phyloP scores from a whole-genome alignment of 2,329 filamentous ascomycete genomes.

The Fusarium foetens region DNA sequence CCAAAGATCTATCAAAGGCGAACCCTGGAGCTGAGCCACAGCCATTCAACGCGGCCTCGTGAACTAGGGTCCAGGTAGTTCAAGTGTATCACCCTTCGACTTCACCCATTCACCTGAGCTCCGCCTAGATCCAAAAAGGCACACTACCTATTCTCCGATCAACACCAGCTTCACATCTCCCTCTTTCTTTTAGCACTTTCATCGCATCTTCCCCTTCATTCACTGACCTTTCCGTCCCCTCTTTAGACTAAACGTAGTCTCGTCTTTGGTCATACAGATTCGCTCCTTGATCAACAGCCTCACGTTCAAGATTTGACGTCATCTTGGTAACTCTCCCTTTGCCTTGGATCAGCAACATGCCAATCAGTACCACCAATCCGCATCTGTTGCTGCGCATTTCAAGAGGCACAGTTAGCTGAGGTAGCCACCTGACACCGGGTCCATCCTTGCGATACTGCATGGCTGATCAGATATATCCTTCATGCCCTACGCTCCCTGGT shows the following conservation, averaged over 20 bases:
- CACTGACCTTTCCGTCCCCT: background rate
- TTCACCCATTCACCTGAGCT: conserved; percentile 27
- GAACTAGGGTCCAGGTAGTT: conserved; percentile 26
- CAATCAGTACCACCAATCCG: conserved; percentile 24
- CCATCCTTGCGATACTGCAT: conserved; percentile 3
- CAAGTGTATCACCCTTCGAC: conserved; percentile 20
- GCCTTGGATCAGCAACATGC: conserved; percentile 27
- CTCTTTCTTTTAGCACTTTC: background rate
- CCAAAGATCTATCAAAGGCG: conserved; percentile 3
- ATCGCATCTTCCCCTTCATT: background rate
- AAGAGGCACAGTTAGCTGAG: conserved; percentile 8
- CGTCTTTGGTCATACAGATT: conserved; percentile 7
- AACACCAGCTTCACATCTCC: background rate
- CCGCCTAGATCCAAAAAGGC: conserved; percentile 12
- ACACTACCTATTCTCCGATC: conserved; percentile 14
- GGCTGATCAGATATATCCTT: background rate
- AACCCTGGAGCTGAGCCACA: conserved; percentile 44
- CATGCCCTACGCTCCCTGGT: background rate
- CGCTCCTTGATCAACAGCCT: conserved; percentile 4
- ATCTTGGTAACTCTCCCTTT: conserved; percentile 39
- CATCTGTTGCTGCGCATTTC: conserved; percentile 11
- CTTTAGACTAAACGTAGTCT: conserved; percentile 12
- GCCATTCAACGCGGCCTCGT: conserved; percentile 36
- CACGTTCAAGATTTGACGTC: conserved; percentile 39
- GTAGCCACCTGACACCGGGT: conserved; percentile 1